Percentiles rank a stretch among this genome's conserved stretches.
These are phyloP conservation scores for Botrytis squamosa DNA, from an alignment of 2,329 filamentous ascomycete species.

Conservation along the genomic window DNA sequence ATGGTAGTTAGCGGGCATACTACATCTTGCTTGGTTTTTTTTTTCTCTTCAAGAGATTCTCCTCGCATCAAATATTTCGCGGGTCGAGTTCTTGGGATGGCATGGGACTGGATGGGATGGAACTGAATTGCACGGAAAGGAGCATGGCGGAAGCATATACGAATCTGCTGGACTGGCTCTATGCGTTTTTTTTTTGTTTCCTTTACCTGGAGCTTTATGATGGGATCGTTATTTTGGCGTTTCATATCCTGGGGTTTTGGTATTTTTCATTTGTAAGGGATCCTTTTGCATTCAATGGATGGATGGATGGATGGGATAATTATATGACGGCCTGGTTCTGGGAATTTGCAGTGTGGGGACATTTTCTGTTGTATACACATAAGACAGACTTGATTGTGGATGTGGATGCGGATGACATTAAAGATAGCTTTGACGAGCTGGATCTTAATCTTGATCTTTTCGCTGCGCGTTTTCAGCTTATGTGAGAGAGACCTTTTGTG, in stretches of 20 bases:
- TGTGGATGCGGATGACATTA: neutral
- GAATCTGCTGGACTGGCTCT: conserved; percentile 12
- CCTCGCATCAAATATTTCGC: conserved; percentile 12
- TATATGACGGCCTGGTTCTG: conserved; percentile 14
- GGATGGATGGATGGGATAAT: conserved; percentile 6
- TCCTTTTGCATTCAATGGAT: conserved; percentile 9
- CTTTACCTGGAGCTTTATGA: neutral
- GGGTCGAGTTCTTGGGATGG: conserved; percentile 10
- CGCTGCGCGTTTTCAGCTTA: neutral
- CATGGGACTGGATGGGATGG: conserved; percentile 8
- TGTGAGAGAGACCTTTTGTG: neutral
- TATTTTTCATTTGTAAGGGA: neutral
- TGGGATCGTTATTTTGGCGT: neutral
- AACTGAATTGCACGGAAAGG: neutral
- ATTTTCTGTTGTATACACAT: neutral
- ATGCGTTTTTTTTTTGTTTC: conserved; percentile 11
- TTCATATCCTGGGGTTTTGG: conserved; percentile 1
- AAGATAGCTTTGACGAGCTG: neutral
- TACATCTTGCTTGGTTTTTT: neutral
- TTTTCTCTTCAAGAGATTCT: neutral
- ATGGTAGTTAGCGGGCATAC: neutral
- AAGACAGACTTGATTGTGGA: neutral
- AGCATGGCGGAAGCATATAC: conserved; percentile 2
- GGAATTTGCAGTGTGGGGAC: neutral
- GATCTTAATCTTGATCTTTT: neutral